Conservation (phyloP, 495 filamentous ascomycete species). For the Niebla homalea region DNA sequence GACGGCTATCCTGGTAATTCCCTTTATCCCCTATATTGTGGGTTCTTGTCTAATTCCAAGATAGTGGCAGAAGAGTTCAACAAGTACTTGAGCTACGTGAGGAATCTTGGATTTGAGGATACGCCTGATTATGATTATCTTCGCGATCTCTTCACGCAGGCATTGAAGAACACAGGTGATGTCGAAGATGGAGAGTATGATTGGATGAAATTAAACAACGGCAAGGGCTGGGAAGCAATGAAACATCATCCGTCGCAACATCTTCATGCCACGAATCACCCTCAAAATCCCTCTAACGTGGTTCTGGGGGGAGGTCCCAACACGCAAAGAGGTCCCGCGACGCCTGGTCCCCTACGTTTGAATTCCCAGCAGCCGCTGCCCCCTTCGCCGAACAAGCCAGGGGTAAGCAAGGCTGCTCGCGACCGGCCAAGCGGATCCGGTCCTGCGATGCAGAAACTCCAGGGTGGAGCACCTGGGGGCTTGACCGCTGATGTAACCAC, state of each 20-base stretch:
- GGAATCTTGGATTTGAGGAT: conserved; percentile 96
- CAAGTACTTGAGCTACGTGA: conserved; percentile 92
- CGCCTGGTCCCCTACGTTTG: conserved; percentile 73
- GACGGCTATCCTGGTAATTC: conserved; percentile 73
- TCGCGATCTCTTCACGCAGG: conserved; percentile 88
- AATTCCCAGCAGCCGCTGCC: conserved; percentile 89
- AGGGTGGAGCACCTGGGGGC: conserved; percentile 57
- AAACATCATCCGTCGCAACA: conserved; percentile 74
- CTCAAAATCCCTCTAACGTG: conserved; percentile 62
- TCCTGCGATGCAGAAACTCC: conserved; percentile 54
- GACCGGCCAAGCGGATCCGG: conserved; percentile 71
- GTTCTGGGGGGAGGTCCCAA: conserved; percentile 58
- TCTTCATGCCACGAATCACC: conserved; percentile 58
- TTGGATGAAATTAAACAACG: conserved; percentile 99
- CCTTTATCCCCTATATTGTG: background rate
- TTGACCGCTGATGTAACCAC: conserved; percentile 55
- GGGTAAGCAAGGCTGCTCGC: conserved; percentile 56
- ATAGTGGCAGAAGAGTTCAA: conserved; percentile 68
- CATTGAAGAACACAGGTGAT: conserved; percentile 86
- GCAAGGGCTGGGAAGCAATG: conserved; percentile 81
- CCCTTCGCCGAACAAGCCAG: conserved; percentile 70
- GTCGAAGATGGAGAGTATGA: conserved; percentile 99
- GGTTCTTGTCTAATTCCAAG: conserved; percentile 11
- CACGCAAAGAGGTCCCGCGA: conserved; percentile 45
- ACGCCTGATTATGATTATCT: conserved; percentile 98